phyloP scores from a whole-genome alignment of 2,329 filamentous ascomycete genomes.

The Nemania sp. region DNA sequence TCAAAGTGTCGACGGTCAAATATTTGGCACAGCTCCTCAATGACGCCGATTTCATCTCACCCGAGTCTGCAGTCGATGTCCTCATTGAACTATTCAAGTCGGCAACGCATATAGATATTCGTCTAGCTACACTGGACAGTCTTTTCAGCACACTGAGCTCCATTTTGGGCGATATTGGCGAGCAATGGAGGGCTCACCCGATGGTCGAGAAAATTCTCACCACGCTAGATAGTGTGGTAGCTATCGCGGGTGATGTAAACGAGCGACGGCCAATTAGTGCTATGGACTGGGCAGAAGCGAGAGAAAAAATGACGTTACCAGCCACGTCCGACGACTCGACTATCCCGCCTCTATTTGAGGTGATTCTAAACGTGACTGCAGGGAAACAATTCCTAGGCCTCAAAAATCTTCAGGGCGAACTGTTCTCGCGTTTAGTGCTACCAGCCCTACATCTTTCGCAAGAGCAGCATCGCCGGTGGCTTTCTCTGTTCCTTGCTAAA shows the following conservation, averaged over 20 bases:
- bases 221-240: constrained; percentile 27
- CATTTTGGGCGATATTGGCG: constrained; percentile 11
- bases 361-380: constrained; percentile 2
- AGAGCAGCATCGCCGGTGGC: constrained; percentile 31
- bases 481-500: constrained; percentile 35
- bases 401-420: constrained; percentile 16
- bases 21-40: constrained; percentile 37
- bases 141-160: constrained; percentile 28
- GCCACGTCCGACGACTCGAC: neutral
- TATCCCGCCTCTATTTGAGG: constrained; percentile 30
- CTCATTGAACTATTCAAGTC: constrained; percentile 35
- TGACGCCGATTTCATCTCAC: constrained; percentile 31
- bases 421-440: constrained; percentile 34
- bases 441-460: constrained; percentile 32
- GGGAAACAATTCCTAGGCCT: constrained; percentile 15
- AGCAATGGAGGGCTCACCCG: constrained; percentile 29
- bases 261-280: constrained; percentile 30
- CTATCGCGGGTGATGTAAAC: constrained; percentile 34
- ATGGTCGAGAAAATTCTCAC: constrained; percentile 32
- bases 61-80: constrained; percentile 30
- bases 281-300: constrained; percentile 32
- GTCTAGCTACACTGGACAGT: constrained; percentile 31
- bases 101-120: constrained; percentile 32
- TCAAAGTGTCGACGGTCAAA: constrained; percentile 37
- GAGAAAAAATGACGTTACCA: constrained; percentile 18